Evolutionary conservation across 345 rosid genomes (phyloP).

Genomic region (Pelargonium nanum): DNA sequence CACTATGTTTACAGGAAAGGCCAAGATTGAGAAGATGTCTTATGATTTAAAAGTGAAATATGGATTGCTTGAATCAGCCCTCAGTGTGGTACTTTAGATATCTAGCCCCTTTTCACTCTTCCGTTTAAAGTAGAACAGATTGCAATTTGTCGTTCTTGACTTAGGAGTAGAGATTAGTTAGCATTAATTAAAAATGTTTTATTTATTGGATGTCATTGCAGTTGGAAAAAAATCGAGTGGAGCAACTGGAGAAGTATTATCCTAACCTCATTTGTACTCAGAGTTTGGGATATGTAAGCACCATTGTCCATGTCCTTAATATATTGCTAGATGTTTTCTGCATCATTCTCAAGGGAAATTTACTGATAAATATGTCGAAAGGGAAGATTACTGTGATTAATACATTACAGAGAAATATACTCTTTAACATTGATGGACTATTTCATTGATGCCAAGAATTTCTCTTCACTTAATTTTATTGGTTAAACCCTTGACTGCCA

Average conservation of each 20-base stretch:
- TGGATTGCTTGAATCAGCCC: slow-evolving; percentile 65
- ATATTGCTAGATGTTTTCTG: slow-evolving; percentile 1
- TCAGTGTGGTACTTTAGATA: slow-evolving; percentile 30
- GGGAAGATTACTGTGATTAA: neutral
- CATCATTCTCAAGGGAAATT: neutral
- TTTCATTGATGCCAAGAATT: neutral
- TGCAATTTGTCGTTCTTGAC: neutral
- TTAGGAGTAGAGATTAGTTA: neutral
- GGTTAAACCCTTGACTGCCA: too few species aligned
- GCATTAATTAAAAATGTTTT: neutral
- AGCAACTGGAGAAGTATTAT: slow-evolving; percentile 67
- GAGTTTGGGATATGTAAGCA: slow-evolving; percentile 72
- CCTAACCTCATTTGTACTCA: slow-evolving; percentile 71
- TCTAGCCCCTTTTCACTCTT: neutral
- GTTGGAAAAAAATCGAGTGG: slow-evolving; percentile 52
- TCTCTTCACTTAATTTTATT: neutral
- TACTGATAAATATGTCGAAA: neutral
- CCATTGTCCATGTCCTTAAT: slow-evolving; percentile 1
- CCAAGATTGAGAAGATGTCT: slow-evolving; percentile 51
- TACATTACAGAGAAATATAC: too few species aligned
- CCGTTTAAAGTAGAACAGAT: neutral
- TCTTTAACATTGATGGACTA: neutral
- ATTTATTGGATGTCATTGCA: slow-evolving; percentile 24
- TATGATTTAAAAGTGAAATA: slow-evolving; percentile 40
- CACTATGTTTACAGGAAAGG: slow-evolving; percentile 42